A percentile compares a stretch with the other conserved stretches of the same genome.
phyloP scores from a whole-genome alignment of 2,329 filamentous ascomycete genomes.

The Colletotrichum shisoi region DNA sequence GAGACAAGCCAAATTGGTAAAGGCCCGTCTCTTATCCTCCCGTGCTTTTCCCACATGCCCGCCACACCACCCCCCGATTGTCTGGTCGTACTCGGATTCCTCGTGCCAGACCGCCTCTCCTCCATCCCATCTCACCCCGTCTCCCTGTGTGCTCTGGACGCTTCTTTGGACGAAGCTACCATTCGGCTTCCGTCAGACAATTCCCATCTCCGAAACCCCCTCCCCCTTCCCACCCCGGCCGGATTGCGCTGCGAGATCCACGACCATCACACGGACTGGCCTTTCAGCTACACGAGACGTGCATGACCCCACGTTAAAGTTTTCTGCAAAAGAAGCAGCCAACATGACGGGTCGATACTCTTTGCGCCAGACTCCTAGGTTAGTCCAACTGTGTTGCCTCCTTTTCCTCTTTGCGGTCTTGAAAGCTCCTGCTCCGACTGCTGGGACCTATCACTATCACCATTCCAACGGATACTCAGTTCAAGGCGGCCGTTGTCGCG shows the following conservation, averaged over 20 bases:
- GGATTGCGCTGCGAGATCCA: conserved; percentile 19
- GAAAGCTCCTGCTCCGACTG: conserved; percentile 25
- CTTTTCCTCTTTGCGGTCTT: background rate
- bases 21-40: conserved; percentile 21
- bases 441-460: background rate
- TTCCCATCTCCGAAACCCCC: conserved; percentile 27
- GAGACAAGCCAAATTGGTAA: conserved; percentile 8
- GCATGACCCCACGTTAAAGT: conserved; percentile 35
- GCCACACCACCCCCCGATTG: conserved; percentile 20
- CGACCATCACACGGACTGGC: conserved; percentile 28
- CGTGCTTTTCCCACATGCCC: conserved; percentile 13
- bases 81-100: conserved; percentile 34
- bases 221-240: conserved; percentile 5
- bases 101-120: conserved; percentile 26
- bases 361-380: conserved; percentile 52
- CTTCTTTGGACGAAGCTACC: conserved; percentile 9
- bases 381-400: conserved; percentile 32
- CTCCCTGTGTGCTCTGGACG: conserved; percentile 24
- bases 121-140: conserved; percentile 7
- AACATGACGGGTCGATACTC: conserved; percentile 52
- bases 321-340: conserved; percentile 29
- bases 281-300: conserved; percentile 37
- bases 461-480: background rate
- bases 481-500: background rate
- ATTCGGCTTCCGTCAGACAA: conserved; percentile 13